These are phyloP conservation scores for Coemansia erecta DNA, from an alignment of 192 early-diverging fungal species.

Conservation along the genomic window DNA sequence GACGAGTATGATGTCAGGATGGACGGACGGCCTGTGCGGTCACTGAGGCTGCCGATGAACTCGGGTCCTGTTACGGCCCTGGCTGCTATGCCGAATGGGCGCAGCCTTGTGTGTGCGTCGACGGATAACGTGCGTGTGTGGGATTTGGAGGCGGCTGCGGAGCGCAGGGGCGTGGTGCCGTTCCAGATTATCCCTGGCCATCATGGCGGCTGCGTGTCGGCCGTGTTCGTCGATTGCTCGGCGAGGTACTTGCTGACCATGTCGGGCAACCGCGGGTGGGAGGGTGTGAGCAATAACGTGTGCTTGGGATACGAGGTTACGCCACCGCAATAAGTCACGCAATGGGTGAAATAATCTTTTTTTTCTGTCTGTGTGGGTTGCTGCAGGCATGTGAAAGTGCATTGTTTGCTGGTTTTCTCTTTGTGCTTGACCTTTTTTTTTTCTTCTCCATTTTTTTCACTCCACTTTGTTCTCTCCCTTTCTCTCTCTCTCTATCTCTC, in stretches of 20 bases:
- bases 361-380: neutral
- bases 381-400: neutral
- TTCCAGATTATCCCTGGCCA: constrained; percentile 95
- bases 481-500: neutral
- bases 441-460: too few relatives aligned
- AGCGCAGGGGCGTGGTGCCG: constrained; percentile 59
- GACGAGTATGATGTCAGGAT: constrained; percentile 83
- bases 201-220: constrained; percentile 81
- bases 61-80: constrained; percentile 87
- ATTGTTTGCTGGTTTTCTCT: neutral
- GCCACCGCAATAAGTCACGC: neutral
- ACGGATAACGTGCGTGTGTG: constrained; percentile 91
- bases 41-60: constrained; percentile 78
- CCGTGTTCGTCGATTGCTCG: constrained; percentile 62
- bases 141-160: constrained; percentile 62
- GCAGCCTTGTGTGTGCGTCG: constrained; percentile 85
- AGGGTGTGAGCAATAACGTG: constrained; percentile 77
- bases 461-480: neutral
- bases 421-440: neutral
- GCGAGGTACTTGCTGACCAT: constrained; percentile 85
- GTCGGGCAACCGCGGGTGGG: constrained; percentile 96
- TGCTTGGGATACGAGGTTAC: constrained; percentile 84
- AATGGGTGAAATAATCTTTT: neutral
- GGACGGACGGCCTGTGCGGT: constrained; percentile 62
- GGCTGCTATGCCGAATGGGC: constrained; percentile 70